Conservation (phyloP, 208 protist genomes). For the Leishmania braziliensis region DNA sequence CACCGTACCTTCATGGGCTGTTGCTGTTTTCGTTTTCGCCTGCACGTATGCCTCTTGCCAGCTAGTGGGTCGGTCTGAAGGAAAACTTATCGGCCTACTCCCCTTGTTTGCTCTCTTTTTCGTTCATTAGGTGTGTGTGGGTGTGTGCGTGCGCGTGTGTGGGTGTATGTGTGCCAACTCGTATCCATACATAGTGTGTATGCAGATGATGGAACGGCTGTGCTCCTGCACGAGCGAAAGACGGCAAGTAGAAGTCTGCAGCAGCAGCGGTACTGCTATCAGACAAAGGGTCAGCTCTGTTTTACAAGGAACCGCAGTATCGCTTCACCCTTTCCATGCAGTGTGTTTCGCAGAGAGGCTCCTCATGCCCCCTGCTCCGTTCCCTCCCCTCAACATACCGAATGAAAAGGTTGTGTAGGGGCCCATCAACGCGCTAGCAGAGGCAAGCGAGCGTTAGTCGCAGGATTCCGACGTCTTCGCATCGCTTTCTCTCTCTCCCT, state of each 20-base stretch:
- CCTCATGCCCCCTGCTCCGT: background rate
- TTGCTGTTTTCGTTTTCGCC: constrained; percentile 13
- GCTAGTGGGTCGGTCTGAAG: background rate
- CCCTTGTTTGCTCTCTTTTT: background rate
- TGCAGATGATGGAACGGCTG: background rate
- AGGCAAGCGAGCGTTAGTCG: background rate
- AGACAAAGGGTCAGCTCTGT: background rate
- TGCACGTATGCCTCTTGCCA: background rate
- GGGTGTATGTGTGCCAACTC: background rate
- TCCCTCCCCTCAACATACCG: background rate
- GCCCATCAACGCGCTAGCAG: background rate
- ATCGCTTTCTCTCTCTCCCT: background rate
- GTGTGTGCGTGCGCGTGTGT: background rate
- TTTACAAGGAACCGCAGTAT: background rate
- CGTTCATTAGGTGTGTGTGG: background rate
- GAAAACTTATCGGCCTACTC: background rate
- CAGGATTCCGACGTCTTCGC: background rate
- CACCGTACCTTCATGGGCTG: constrained; percentile 14
- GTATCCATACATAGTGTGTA: background rate
- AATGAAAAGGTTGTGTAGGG: background rate
- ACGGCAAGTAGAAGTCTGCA: background rate
- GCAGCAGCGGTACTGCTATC: background rate
- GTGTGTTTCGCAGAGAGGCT: background rate
- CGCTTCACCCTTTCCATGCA: background rate
- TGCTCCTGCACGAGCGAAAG: background rate